Evolutionary conservation across 176 grass and related monocot species (phyloP).

Genomic region (Triticum monococcum): DNA sequence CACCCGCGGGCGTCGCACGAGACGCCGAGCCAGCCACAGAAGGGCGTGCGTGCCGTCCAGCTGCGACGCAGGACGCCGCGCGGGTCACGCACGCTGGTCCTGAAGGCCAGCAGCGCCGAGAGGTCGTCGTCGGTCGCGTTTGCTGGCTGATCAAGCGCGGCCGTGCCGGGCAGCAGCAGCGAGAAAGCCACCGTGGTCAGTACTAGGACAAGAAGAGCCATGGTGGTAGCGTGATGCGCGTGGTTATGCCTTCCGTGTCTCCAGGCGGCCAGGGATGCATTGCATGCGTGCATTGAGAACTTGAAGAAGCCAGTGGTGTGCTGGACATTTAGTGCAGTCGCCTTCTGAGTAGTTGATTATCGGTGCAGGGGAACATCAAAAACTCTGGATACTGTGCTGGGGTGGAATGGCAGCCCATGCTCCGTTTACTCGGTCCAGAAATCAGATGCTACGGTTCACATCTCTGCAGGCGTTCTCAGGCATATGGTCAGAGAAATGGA

Average conservation of each 20-base stretch:
- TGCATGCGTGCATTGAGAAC: not conserved
- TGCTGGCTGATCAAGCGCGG: not conserved
- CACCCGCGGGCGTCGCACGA: not conserved
- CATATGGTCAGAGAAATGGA: too few relatives aligned
- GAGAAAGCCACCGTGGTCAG: not conserved
- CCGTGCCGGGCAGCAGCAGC: not conserved
- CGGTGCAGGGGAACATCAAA: not conserved
- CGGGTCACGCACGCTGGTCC: slow-evolving; percentile 22
- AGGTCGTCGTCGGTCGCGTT: slow-evolving; percentile 25
- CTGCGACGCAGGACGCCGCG: slow-evolving; percentile 18
- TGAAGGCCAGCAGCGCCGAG: slow-evolving; percentile 40
- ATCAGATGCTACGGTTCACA: not conserved
- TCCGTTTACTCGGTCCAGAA: not conserved
- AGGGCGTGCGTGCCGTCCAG: slow-evolving; percentile 4
- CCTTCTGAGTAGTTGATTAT: not conserved
- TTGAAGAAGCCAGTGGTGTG: not conserved
- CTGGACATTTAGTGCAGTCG: not conserved
- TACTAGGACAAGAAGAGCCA: not conserved
- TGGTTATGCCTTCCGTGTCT: not conserved
- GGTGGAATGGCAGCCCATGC: not conserved
- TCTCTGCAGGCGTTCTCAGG: too few relatives aligned
- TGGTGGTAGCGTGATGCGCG: not conserved
- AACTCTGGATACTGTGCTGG: not conserved
- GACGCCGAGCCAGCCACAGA: slow-evolving; percentile 42
- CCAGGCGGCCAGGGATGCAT: not conserved